Evolutionary conservation across 805 yeast genomes (phyloP).

Genomic region (Cyberlindnera maclurae): DNA sequence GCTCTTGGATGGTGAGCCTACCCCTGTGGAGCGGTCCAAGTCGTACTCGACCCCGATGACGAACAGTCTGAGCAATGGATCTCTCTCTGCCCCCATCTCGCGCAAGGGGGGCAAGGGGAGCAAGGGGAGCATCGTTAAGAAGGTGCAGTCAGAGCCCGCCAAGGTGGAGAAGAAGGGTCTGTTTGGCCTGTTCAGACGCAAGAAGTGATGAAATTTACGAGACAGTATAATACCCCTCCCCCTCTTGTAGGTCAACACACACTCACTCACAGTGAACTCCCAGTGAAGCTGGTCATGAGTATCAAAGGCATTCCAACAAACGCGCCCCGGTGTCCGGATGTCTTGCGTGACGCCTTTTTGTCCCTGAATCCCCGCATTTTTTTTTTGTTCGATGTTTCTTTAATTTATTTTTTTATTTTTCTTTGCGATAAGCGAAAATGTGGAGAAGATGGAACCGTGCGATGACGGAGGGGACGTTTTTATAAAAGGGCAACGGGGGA

Average conservation of each 20-base stretch:
- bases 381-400: too few relatives aligned
- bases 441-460: background rate
- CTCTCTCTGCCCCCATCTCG: slow-evolving; percentile 2
- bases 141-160: slow-evolving; percentile 6
- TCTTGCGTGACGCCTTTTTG: slow-evolving; percentile 2
- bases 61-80: slow-evolving; percentile 2
- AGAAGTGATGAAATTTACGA: slow-evolving; percentile 5
- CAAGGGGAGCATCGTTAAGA: slow-evolving; percentile 2
- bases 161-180: slow-evolving; percentile 9
- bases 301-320: too few relatives aligned
- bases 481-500: too few relatives aligned
- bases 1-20: slow-evolving; percentile 15
- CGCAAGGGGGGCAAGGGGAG: background rate
- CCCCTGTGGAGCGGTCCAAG: slow-evolving; percentile 11
- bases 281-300: too few relatives aligned
- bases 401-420: too few relatives aligned
- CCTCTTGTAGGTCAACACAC: too few relatives aligned
- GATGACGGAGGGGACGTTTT: too few relatives aligned
- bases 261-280: too few relatives aligned
- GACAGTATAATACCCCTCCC: too few relatives aligned
- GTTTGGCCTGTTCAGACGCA: slow-evolving; percentile 12
- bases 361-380: too few relatives aligned
- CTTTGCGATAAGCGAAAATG: background rate
- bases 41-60: slow-evolving; percentile 7
- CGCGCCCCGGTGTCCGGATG: background rate